Evolutionary conservation across 192 early-diverging fungal species (phyloP).

Genomic region (Gonapodya prolifera): DNA sequence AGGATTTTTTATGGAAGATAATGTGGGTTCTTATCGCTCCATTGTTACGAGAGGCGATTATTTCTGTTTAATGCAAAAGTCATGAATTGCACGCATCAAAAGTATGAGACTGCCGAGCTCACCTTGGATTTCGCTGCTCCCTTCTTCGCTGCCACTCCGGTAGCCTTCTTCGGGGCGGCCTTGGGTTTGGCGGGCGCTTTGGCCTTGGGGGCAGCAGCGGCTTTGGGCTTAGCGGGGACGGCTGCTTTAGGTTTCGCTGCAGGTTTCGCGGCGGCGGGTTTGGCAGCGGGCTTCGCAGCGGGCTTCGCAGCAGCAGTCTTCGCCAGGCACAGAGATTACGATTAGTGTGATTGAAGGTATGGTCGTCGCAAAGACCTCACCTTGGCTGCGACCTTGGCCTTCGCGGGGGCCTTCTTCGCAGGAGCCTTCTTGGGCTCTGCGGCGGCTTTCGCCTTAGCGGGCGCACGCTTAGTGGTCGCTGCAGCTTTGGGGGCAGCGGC

Average conservation of each 20-base stretch:
- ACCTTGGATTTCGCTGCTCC: background rate
- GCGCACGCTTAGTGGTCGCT: constrained; percentile 17
- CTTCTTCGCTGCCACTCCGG: background rate
- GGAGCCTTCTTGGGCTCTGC: constrained; percentile 30
- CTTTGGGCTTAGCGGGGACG: constrained; percentile 19
- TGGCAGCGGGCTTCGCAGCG: no score
- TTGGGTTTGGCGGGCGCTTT: constrained; percentile 27
- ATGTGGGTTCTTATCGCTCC: background rate
- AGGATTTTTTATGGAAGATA: background rate
- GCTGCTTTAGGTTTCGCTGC: background rate
- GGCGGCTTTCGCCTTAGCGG: constrained; percentile 2
- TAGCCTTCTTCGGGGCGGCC: constrained; percentile 12
- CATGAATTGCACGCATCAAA: background rate
- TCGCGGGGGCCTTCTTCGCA: constrained; percentile 4
- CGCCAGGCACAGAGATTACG: no score
- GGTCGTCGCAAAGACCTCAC: background rate
- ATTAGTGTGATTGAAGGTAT: background rate
- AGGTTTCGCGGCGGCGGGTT: background rate
- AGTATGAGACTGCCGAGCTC: background rate
- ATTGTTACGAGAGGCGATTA: background rate
- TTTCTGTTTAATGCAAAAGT: background rate
- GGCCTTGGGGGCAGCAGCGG: constrained; percentile 26
- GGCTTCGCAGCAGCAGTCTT: no score
- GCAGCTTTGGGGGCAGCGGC: constrained; percentile 22
- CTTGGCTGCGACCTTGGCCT: background rate